Evolutionary conservation across 331 rosid species (phyloP).

Genomic region (Telfairia occidentalis): DNA sequence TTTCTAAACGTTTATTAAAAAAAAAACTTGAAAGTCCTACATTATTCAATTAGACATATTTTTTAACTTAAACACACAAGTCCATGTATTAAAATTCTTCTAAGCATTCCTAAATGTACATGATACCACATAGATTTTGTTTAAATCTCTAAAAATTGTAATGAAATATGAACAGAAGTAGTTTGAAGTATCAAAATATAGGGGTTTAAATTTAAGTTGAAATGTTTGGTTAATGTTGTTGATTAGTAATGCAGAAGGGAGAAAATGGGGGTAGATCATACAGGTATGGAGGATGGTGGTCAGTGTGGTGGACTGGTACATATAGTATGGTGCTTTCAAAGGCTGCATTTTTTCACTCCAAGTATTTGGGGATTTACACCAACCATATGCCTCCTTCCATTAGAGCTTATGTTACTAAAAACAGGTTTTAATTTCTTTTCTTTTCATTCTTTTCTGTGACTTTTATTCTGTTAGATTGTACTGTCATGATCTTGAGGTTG

Average conservation of each 20-base stretch:
- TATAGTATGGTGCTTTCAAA: constrained; percentile 96
- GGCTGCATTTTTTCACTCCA: constrained; percentile 93
- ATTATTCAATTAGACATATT: too few species aligned
- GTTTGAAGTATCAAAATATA: not conserved
- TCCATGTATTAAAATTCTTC: too few species aligned
- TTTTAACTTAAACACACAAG: too few species aligned
- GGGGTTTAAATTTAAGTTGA: not conserved
- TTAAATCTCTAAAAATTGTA: too few species aligned
- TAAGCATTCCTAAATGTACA: too few species aligned
- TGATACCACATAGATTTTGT: too few species aligned
- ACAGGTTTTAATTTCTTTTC: constrained; percentile 34
- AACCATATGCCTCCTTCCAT: constrained; percentile 75
- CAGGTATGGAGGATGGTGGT: constrained; percentile 97
- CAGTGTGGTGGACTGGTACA: constrained; percentile 97
- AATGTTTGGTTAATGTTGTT: constrained; percentile 11
- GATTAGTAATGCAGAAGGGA: constrained; percentile 34
- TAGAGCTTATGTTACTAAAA: constrained; percentile 51
- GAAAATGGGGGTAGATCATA: constrained; percentile 28
- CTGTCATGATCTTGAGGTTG: not conserved
- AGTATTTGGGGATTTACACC: constrained; percentile 60
- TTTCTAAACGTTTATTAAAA: too few species aligned
- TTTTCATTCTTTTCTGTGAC: not conserved
- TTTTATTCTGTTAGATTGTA: not conserved
- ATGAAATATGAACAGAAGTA: too few species aligned
- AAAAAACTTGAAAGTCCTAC: too few species aligned